phyloP scores from a whole-genome alignment of 345 rosid species.

The Arabidopsis thaliana region DNA sequence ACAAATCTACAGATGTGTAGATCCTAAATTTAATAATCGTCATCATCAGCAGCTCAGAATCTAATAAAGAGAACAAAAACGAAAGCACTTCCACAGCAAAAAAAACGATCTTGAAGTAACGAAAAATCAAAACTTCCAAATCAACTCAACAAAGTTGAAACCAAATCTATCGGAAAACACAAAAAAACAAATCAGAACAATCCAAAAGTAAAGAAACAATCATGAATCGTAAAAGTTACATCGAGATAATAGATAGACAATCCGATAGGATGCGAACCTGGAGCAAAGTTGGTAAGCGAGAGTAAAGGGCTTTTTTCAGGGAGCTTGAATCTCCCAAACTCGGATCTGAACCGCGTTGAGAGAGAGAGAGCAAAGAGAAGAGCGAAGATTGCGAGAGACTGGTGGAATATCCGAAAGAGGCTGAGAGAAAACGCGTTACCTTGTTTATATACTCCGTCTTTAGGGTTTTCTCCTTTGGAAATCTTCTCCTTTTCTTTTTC shows the following conservation, averaged over 20 bases:
- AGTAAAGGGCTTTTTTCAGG: slow-evolving; percentile 28
- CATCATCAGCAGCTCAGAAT: slow-evolving; percentile 31
- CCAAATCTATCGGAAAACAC: not conserved
- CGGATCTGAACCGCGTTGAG: slow-evolving; percentile 51
- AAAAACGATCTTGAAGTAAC: slow-evolving; percentile 31
- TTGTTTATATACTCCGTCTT: slow-evolving; percentile 42
- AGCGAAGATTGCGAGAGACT: slow-evolving; percentile 39
- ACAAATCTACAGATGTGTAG: not conserved
- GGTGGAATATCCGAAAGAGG: slow-evolving; percentile 37
- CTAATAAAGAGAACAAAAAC: not conserved
- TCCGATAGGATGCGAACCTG: slow-evolving; percentile 33
- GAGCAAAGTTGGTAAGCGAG: slow-evolving; percentile 20
- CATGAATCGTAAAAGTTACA: not conserved
- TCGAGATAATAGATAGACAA: not conserved
- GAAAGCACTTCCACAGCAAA: not conserved
- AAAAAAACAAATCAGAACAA: not conserved
- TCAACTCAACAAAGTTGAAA: not conserved
- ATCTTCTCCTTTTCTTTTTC: slow-evolving; percentile 6
- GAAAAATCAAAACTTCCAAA: slow-evolving; percentile 26
- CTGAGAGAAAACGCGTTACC: slow-evolving; percentile 9
- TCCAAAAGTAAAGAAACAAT: not conserved
- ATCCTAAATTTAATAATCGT: slow-evolving; percentile 18
- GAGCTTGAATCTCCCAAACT: slow-evolving; percentile 51
- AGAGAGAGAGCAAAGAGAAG: not conserved
- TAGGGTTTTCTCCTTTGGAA: slow-evolving; percentile 42